Evolutionary conservation across 331 rosid genomes (phyloP), one percentile per base, ranked within the genome.

Genomic region (Arachis monticola): DNA sequence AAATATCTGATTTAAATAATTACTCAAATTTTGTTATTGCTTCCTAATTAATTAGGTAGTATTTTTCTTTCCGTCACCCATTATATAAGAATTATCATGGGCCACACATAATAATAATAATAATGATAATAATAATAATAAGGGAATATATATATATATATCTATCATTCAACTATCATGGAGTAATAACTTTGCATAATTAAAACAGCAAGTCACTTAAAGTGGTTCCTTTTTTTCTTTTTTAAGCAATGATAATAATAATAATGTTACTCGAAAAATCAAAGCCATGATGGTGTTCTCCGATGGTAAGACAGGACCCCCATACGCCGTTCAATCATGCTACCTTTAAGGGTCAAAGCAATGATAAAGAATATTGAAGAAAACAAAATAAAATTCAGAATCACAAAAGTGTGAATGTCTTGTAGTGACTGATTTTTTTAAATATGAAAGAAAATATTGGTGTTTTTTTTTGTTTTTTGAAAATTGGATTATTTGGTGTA

Each of bases 321-420:
- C 87, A 13, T 78, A 59, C 86, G 88, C 97, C 94, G 91, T 84
- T 87, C 82, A 89, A 91, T 91, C 86, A 88, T 88, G 63, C 75
- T 79, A 66, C 69, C 81, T 80, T 88, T 87, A 77, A 59, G 12
- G 88, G 92, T 91, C 90, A 91, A 84, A 83, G 81, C 82, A 91
- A 87, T 87, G 72, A 84, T 85, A 59, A 56, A 72, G 17, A 64
- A 77, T 65, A 35, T 77, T 74, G 74, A 69, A 69, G 8, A 45
- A 2, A 35, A 35, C 4, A 35, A 35, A 64, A 55, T 41, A 17
- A 17, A 68, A 78, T 32, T 70, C 63, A 47, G 75, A 83, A 81
- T 48, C 73, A 60, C 4, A 22, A 85, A 86, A 81, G 87, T 41
- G 78, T 81, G 65, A 46, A 58, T 87, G 85, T 78, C 22, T 17